A percentile compares a stretch with the other conserved stretches of the same genome.
phyloP scores from a whole-genome alignment of 495 filamentous ascomycete species.

The Rostrohypoxylon terebratum region DNA sequence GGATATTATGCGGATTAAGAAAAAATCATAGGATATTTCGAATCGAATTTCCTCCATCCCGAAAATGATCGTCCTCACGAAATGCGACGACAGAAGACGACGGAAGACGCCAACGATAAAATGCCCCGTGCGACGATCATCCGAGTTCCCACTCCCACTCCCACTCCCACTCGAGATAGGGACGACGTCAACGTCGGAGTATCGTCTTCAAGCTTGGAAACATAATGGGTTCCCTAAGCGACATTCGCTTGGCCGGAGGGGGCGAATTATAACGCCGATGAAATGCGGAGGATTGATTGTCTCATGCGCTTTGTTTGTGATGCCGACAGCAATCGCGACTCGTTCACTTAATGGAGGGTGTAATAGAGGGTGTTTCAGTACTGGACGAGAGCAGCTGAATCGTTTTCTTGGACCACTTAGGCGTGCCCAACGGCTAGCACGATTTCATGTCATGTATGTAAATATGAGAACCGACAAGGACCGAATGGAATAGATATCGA shows the following conservation, averaged over 20 bases:
- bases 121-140: background rate
- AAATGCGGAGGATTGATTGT: slow-evolving; percentile 8
- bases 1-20: background rate
- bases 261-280: background rate
- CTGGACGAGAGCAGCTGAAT: background rate
- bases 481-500: slow-evolving; percentile 1
- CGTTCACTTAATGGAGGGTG: slow-evolving; percentile 3
- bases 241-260: background rate
- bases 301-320: slow-evolving; percentile 1
- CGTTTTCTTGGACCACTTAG: background rate
- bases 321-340: background rate
- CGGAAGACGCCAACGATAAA: background rate
- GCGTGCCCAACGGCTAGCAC: background rate
- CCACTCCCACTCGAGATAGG: background rate
- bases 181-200: background rate
- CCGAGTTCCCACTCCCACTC: background rate
- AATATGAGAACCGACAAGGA: slow-evolving; percentile 1
- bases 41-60: slow-evolving; percentile 6
- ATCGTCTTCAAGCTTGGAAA: background rate
- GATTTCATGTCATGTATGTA: slow-evolving; percentile 17
- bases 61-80: background rate
- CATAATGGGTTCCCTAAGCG: background rate
- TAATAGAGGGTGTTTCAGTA: background rate
- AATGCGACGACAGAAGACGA: background rate
- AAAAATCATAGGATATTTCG: background rate